Conservation (phyloP, 2,329 filamentous ascomycete genomes). For the Mollisia scopiformis region DNA sequence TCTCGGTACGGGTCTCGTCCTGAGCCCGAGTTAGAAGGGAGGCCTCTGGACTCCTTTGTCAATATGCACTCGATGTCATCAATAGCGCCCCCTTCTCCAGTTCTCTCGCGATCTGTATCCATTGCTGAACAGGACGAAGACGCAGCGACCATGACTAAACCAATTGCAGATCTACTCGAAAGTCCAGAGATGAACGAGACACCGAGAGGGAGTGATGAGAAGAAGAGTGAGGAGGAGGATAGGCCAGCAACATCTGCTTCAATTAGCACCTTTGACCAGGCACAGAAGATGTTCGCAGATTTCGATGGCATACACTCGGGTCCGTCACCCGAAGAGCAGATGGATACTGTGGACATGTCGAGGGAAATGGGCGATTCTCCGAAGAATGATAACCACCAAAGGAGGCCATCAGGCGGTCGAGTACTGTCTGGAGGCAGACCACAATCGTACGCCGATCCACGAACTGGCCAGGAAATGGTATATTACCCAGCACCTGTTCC, state of each 20-base stretch:
- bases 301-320: slow-evolving; percentile 79
- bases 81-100: slow-evolving; percentile 23
- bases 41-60: slow-evolving; percentile 38
- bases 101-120: slow-evolving; percentile 26
- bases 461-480: slow-evolving; percentile 79
- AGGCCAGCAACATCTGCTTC: slow-evolving; percentile 32
- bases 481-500: slow-evolving; percentile 96
- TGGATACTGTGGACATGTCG: not conserved
- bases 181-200: slow-evolving; percentile 10
- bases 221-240: slow-evolving; percentile 18
- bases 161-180: slow-evolving; percentile 24
- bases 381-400: slow-evolving; percentile 6
- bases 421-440: slow-evolving; percentile 41
- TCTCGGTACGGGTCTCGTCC: slow-evolving; percentile 40
- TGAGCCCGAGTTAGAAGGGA: slow-evolving; percentile 38
- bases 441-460: slow-evolving; percentile 63
- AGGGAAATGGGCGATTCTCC: slow-evolving; percentile 8
- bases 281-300: slow-evolving; percentile 70
- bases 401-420: slow-evolving; percentile 18
- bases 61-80: slow-evolving; percentile 21
- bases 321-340: slow-evolving; percentile 8
- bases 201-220: not conserved
- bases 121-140: slow-evolving; percentile 34
- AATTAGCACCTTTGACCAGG: slow-evolving; percentile 60
- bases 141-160: slow-evolving; percentile 28